These are phyloP conservation scores for Albatrellus ellisii DNA, from an alignment of 768 basidiomycete species.

Conservation along the genomic window DNA sequence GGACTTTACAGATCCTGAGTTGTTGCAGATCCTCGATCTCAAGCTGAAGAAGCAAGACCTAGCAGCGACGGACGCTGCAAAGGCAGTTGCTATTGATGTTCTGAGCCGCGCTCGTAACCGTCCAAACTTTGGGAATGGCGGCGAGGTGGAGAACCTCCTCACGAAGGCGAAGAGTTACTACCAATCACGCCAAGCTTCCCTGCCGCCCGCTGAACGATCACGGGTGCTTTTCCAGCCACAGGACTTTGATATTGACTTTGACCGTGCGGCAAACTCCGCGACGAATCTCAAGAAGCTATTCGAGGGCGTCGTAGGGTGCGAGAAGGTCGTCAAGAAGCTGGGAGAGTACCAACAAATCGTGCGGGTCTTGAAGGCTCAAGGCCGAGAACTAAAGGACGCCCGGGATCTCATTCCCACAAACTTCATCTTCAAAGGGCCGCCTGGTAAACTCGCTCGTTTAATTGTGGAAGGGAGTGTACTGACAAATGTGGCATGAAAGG, in stretches of 20 bases:
- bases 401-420: constrained; percentile 44
- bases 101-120: constrained; percentile 18
- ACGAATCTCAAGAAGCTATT: constrained; percentile 43
- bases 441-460: constrained; percentile 27
- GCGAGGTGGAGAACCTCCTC: constrained; percentile 22
- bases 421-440: constrained; percentile 64
- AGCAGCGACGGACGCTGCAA: constrained; percentile 40
- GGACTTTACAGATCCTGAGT: constrained; percentile 43
- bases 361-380: constrained; percentile 24
- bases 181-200: constrained; percentile 17
- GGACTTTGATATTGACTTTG: constrained; percentile 54
- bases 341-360: constrained; percentile 40
- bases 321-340: constrained; percentile 36
- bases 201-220: no score
- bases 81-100: constrained; percentile 37
- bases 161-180: constrained; percentile 16
- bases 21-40: constrained; percentile 35
- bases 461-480: neutral
- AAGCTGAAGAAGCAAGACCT: constrained; percentile 50
- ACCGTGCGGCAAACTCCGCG: constrained; percentile 34
- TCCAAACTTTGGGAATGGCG: constrained; percentile 22
- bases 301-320: constrained; percentile 48
- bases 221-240: constrained; percentile 28
- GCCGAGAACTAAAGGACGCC: constrained; percentile 22
- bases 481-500: constrained; percentile 23